Evolutionary conservation across 371 early-diverging fungal species (phyloP).

Genomic region (Apophysomyces ossiformis): DNA sequence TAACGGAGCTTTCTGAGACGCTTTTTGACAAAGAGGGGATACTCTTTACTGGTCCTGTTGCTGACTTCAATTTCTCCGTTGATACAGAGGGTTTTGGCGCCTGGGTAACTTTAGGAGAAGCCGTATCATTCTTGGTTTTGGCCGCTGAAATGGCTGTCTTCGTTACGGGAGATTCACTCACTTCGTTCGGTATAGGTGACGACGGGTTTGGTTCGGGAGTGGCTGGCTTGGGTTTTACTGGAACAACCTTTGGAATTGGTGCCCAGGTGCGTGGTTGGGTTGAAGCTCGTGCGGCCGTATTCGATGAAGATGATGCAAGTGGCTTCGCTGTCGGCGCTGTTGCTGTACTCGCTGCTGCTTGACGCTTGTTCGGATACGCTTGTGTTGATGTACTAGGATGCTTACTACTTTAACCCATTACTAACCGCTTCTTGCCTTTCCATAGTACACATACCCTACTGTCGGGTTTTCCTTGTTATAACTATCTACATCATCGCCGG

Average conservation of each 20-base stretch:
- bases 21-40: slow-evolving; percentile 29
- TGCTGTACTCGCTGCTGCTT: slow-evolving; percentile 18
- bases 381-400: slow-evolving; percentile 22
- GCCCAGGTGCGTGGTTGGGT: slow-evolving; percentile 35
- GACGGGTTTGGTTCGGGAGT: slow-evolving; percentile 13
- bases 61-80: slow-evolving; percentile 3
- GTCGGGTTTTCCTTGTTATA: slow-evolving; percentile 67
- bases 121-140: neutral
- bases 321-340: neutral
- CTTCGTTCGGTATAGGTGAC: slow-evolving; percentile 3
- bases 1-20: slow-evolving; percentile 14
- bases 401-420: slow-evolving; percentile 18
- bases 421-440: neutral
- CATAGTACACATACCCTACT: slow-evolving; percentile 48
- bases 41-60: slow-evolving; percentile 18
- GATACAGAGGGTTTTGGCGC: slow-evolving; percentile 23
- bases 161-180: neutral
- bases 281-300: slow-evolving; percentile 5
- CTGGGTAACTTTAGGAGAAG: slow-evolving; percentile 4
- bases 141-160: slow-evolving; percentile 2
- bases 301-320: slow-evolving; percentile 9
- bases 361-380: slow-evolving; percentile 41
- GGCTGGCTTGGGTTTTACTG: slow-evolving; percentile 13
- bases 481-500: slow-evolving; percentile 81
- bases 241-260: slow-evolving; percentile 46